phyloP scores from a whole-genome alignment of 768 basidiomycete species.

The Scleroderma citrinum region DNA sequence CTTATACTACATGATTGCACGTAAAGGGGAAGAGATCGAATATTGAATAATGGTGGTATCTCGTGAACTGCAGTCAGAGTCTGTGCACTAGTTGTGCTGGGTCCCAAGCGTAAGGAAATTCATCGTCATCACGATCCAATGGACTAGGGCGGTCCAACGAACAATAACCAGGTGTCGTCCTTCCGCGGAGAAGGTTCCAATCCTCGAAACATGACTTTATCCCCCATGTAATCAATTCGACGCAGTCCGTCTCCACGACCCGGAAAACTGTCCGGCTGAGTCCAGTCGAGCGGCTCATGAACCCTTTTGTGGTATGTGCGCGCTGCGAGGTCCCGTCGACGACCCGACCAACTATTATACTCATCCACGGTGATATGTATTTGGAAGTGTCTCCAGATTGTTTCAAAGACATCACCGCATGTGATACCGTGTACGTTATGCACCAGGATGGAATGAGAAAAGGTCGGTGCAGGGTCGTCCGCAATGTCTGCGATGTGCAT shows the following conservation, averaged over 20 bases:
- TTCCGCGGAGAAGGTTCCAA: constrained; percentile 44
- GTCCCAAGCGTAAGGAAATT: not conserved
- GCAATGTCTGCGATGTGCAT: constrained; percentile 51
- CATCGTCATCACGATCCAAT: not conserved
- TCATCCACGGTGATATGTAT: constrained; percentile 23
- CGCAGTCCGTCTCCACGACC: constrained; percentile 25
- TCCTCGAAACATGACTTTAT: constrained; percentile 44
- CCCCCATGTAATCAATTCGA: constrained; percentile 45
- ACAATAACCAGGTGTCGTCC: constrained; percentile 33
- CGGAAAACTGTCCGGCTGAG: constrained; percentile 20
- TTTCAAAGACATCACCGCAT: constrained; percentile 45
- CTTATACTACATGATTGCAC: too few species aligned
- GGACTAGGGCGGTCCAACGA: constrained; percentile 18
- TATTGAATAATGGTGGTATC: too few species aligned
- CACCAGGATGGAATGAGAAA: constrained; percentile 54
- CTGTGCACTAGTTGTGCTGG: not conserved
- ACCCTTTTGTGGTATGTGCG: constrained; percentile 27
- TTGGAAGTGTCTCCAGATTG: constrained; percentile 40
- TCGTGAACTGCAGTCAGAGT: too few species aligned
- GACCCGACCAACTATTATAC: constrained; percentile 15
- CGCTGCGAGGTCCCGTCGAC: constrained; percentile 28
- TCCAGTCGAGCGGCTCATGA: constrained; percentile 9
- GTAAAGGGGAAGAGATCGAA: too few species aligned
- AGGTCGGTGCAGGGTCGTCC: constrained; percentile 41
- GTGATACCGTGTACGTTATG: constrained; percentile 41